Evolutionary conservation across 192 early-diverging fungal genomes (phyloP).

Genomic region (Podila horticola): DNA sequence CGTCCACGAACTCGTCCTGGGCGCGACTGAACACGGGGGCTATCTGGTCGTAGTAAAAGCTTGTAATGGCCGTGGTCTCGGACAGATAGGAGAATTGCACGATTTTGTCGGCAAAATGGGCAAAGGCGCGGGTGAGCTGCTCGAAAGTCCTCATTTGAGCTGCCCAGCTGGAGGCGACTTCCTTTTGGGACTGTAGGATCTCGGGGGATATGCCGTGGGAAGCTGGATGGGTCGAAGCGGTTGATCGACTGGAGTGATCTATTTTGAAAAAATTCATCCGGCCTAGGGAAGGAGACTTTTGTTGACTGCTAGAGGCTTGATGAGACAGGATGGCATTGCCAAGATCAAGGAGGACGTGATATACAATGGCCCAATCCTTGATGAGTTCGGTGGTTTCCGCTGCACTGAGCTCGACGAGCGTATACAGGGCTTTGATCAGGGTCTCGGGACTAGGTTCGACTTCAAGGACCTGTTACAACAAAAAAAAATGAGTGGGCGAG

Average conservation of each 20-base stretch:
- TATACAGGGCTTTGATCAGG: constrained; percentile 10
- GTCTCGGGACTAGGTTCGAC: constrained; percentile 5
- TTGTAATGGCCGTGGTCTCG: not conserved
- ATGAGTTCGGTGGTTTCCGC: constrained; percentile 27
- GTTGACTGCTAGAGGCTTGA: not conserved
- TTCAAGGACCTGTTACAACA: not conserved
- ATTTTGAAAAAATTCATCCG: not conserved
- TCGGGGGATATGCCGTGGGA: constrained; percentile 4
- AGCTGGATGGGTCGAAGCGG: too few species aligned
- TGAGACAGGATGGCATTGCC: constrained; percentile 3
- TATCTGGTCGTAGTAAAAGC: constrained; percentile 10
- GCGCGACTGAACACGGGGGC: not conserved
- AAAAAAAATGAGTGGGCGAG: too few species aligned
- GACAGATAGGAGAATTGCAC: constrained; percentile 10
- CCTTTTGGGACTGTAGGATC: constrained; percentile 4
- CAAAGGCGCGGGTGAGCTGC: constrained; percentile 19
- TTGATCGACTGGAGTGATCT: not conserved
- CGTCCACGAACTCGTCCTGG: not conserved
- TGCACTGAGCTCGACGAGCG: not conserved
- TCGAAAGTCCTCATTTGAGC: constrained; percentile 28
- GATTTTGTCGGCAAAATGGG: constrained; percentile 2
- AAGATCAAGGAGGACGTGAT: constrained; percentile 24
- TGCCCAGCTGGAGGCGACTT: constrained; percentile 25
- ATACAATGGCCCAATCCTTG: constrained; percentile 20
- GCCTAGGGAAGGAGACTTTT: not conserved